Evolutionary conservation across 306 rosid species (phyloP).

Genomic region (Gastrolobium bilobum): DNA sequence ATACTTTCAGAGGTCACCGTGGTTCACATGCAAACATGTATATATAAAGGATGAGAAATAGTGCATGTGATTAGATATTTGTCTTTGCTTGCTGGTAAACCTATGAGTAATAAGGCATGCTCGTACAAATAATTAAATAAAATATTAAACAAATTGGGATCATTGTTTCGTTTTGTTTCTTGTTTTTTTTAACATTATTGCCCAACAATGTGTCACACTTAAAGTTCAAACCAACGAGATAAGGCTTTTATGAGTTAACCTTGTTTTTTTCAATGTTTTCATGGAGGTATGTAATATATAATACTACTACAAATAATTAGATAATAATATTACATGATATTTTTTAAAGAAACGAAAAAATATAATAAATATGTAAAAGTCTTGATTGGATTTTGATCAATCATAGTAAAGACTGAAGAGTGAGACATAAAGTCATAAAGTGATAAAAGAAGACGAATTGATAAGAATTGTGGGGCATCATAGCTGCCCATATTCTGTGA

Average conservation of each 20-base stretch:
- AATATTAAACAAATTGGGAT: neutral
- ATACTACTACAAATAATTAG: neutral
- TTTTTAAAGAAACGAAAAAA: neutral
- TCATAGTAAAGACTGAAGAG: neutral
- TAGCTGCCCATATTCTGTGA: constrained; percentile 40
- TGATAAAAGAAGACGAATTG: constrained; percentile 9
- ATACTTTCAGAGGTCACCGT: neutral
- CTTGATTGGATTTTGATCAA: constrained; percentile 34
- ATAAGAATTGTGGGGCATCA: constrained; percentile 38
- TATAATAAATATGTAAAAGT: neutral
- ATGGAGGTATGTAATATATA: neutral
- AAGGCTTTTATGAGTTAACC: neutral
- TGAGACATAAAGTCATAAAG: constrained; percentile 43
- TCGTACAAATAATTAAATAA: constrained; percentile 1
- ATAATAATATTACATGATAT: neutral
- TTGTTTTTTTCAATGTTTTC: neutral
- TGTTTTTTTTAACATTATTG: constrained; percentile 4
- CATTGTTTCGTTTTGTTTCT: constrained; percentile 20
- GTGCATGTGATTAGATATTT: constrained; percentile 42
- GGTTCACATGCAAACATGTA: constrained; percentile 43
- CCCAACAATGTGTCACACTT: neutral
- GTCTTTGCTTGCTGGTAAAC: constrained; percentile 22
- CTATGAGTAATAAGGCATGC: neutral
- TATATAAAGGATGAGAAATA: neutral
- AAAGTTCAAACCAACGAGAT: constrained; percentile 13